A percentile compares a stretch with the other conserved stretches of the same genome.
These are phyloP conservation scores for Eucalyptus cloeziana DNA, from an alignment of 345 rosid species.

Conservation along the genomic window DNA sequence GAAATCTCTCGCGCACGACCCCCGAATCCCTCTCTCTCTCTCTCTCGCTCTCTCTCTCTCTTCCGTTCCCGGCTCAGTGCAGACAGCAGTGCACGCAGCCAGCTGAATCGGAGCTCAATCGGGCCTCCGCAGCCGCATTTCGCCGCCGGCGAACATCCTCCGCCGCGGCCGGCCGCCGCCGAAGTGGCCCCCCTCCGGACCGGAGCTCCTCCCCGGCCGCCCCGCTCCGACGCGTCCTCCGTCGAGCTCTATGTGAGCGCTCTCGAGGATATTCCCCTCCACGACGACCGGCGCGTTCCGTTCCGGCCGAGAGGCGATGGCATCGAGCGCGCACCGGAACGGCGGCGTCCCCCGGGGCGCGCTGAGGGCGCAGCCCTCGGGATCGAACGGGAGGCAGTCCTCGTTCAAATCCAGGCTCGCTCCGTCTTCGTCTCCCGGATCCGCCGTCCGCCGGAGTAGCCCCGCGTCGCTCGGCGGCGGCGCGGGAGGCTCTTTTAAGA, in stretches of 20 bases:
- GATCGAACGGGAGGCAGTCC: conserved; percentile 46
- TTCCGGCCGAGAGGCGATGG: conserved; percentile 17
- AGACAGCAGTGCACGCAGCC: background rate
- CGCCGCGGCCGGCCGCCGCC: background rate
- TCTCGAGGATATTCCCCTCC: background rate
- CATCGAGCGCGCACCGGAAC: conserved; percentile 21
- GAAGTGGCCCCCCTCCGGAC: background rate
- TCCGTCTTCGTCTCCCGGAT: conserved; percentile 23
- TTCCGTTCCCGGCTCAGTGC: background rate
- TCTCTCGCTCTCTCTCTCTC: background rate
- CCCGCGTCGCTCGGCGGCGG: conserved; percentile 26
- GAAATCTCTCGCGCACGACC: background rate
- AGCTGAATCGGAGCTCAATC: background rate
- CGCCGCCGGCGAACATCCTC: background rate
- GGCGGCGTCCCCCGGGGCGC: conserved; percentile 11
- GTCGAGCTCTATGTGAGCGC: background rate
- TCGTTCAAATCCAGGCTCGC: conserved; percentile 67
- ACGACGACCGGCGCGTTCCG: background rate
- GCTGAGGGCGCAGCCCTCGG: background rate
- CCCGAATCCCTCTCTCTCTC: background rate
- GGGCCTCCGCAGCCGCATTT: background rate
- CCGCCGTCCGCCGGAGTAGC: conserved; percentile 56
- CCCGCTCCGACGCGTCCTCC: background rate
- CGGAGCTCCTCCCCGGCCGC: background rate
- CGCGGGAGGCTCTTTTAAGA: conserved; percentile 1